Conservation (phyloP, 2,329 filamentous ascomycete species). For the Teratosphaeria viscida region DNA sequence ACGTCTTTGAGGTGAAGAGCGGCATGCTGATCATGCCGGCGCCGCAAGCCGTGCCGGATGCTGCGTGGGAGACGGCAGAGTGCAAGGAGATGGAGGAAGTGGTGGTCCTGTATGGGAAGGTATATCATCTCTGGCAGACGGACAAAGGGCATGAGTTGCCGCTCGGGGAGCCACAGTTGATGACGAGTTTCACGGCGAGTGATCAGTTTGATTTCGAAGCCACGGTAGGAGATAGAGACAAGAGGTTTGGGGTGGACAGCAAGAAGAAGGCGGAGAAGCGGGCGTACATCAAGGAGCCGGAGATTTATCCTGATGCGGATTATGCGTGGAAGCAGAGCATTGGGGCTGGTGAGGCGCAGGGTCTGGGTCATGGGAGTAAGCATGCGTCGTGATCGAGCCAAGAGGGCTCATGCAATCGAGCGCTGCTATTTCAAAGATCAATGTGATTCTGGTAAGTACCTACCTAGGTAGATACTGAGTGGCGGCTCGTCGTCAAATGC, state of each 20-base stretch:
- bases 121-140: slow-evolving; percentile 78
- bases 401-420: background rate
- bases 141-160: slow-evolving; percentile 60
- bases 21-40: slow-evolving; percentile 74
- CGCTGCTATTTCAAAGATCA: too few relatives aligned
- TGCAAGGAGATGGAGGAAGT: slow-evolving; percentile 71
- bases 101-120: slow-evolving; percentile 67
- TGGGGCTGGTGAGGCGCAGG: background rate
- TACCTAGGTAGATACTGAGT: too few relatives aligned
- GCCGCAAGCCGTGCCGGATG: slow-evolving; percentile 42
- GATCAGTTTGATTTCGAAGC: slow-evolving; percentile 40
- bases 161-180: slow-evolving; percentile 50
- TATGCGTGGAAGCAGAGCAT: slow-evolving; percentile 32
- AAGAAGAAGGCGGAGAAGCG: slow-evolving; percentile 44
- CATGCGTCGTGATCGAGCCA: background rate
- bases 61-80: slow-evolving; percentile 66
- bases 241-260: slow-evolving; percentile 43
- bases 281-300: slow-evolving; percentile 41
- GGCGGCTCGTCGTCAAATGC: too few relatives aligned
- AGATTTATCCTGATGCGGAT: slow-evolving; percentile 40
- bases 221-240: slow-evolving; percentile 42
- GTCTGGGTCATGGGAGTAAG: background rate
- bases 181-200: slow-evolving; percentile 49
- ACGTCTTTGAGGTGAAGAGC: slow-evolving; percentile 63
- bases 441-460: too few relatives aligned